Evolutionary conservation across 768 basidiomycete species (phyloP).

Genomic region (Rhizopogon salebrosus): DNA sequence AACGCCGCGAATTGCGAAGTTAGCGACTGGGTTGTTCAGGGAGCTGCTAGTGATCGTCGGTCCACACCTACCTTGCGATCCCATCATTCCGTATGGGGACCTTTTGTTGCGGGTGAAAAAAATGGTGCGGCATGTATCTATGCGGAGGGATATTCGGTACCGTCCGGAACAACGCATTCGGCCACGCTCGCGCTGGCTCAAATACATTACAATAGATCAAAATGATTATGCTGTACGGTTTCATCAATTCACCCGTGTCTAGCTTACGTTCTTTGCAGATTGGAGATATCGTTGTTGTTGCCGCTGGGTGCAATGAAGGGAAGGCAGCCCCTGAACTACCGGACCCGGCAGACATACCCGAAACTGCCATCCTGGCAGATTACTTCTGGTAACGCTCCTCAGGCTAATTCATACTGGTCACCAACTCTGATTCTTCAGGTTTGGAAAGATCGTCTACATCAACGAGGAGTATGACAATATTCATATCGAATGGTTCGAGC

Average conservation of each 20-base stretch:
- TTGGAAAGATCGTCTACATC: constrained; percentile 58
- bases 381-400: constrained; percentile 55
- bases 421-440: constrained; percentile 39
- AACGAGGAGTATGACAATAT: constrained; percentile 35
- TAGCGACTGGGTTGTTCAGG: constrained; percentile 48
- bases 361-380: constrained; percentile 39
- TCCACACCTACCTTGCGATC: constrained; percentile 23
- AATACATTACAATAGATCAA: constrained; percentile 37
- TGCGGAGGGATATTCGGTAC: constrained; percentile 13
- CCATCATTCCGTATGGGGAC: constrained; percentile 6
- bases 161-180: constrained; percentile 29
- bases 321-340: constrained; percentile 30
- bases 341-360: constrained; percentile 28
- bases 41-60: constrained; percentile 55
- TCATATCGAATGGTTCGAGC: constrained; percentile 75
- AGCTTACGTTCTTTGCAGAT: constrained; percentile 32
- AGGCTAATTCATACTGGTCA: background rate
- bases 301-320: constrained; percentile 29
- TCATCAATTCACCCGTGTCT: background rate
- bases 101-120: constrained; percentile 14
- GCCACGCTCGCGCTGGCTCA: constrained; percentile 30
- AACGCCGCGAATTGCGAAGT: constrained; percentile 49
- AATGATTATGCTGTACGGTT: constrained; percentile 37
- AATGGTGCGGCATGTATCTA: constrained; percentile 16
- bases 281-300: constrained; percentile 58